Evolutionary conservation across 1,139 yeast species (phyloP), one percentile per base, ranked within the genome.

Genomic region (Protomyces macrosporus): DNA sequence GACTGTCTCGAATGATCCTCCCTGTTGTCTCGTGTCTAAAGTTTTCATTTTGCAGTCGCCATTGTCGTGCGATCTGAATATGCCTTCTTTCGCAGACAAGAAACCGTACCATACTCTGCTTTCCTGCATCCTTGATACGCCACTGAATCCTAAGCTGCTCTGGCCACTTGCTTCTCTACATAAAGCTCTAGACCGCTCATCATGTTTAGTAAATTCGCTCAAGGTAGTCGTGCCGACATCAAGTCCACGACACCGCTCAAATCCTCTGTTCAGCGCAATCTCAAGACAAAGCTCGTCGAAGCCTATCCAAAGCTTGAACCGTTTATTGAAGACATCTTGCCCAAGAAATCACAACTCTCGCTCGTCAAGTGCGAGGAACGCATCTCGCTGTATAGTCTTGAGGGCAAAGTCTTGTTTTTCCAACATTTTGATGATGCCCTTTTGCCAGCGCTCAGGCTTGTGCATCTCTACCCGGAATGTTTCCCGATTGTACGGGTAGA

Each of bases 401-500:
- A 60, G 53, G 53, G 53, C 32, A 45, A 36, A 45, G 55, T 60
- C 32, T 53, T 89, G 9, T 82, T 88, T 70, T 87, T 85, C 75
- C 97, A 91, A 75, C 88, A 88, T 69, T 90, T 88, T 69, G 89
- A 89, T 72, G 97, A 76, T 62, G 77, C 88, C 68, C 76, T 90
- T 70, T 82, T 89, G 66, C 98, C 98, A 14, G 78, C 90, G 45
- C 79, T 91, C 69, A 81, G 80, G 69, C 77, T 89, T 23, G 90
- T 91, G 36, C 98, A 91, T 76, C 85, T 86, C 74, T 88, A 85
- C 72, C 95, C 96, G 6, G 80, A 81, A 7, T 83, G 86, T 45
- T 90, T 91, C 76, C 97, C 97, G 40, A 78, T 82, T 53, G 96
- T 91, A 45, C 88, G 86, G 72, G 98, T 91, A 9, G 98, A 91